Conservation (phyloP, 495 filamentous ascomycete genomes). For the Penicillium subrubescens region DNA sequence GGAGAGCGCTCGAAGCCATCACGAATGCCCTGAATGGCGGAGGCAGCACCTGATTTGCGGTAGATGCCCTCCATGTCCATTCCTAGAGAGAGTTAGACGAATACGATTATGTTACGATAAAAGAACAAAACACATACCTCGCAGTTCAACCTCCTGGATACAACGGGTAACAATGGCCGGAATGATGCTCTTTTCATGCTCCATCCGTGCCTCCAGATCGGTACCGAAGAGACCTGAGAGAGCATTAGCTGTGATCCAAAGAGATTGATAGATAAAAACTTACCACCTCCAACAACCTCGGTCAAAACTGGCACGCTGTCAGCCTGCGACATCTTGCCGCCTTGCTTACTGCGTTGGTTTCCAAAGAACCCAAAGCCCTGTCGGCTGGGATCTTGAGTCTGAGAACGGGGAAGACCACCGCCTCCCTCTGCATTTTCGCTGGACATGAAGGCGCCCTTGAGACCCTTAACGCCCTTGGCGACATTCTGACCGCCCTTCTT, state of each 20-base stretch:
- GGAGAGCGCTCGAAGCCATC: constrained; percentile 83
- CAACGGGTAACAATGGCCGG: constrained; percentile 90
- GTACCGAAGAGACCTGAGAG: constrained; percentile 77
- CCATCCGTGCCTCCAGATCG: constrained; percentile 81
- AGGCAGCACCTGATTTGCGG: constrained; percentile 90
- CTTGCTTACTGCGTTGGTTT: constrained; percentile 53
- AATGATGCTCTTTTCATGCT: constrained; percentile 86
- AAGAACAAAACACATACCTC: constrained; percentile 50
- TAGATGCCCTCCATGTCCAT: constrained; percentile 99
- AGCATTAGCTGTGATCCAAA: constrained; percentile 14
- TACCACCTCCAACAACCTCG: constrained; percentile 56
- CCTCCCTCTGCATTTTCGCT: constrained; percentile 47
- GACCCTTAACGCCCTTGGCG: constrained; percentile 92
- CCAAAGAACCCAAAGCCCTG: constrained; percentile 79
- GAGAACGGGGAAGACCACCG: constrained; percentile 49
- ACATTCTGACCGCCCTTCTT: constrained; percentile 93
- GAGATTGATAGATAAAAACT: constrained; percentile 5
- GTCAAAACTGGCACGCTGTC: constrained; percentile 55
- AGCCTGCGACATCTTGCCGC: constrained; percentile 53
- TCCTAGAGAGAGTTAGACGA: constrained; percentile 49
- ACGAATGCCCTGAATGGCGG: constrained; percentile 81
- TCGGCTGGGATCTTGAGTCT: constrained; percentile 56
- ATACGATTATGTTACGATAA: neutral
- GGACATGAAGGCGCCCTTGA: constrained; percentile 76
- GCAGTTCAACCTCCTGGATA: constrained; percentile 94